These are phyloP conservation scores for Podaxis mareebaensis DNA, from an alignment of 768 basidiomycete genomes.

Conservation along the genomic window DNA sequence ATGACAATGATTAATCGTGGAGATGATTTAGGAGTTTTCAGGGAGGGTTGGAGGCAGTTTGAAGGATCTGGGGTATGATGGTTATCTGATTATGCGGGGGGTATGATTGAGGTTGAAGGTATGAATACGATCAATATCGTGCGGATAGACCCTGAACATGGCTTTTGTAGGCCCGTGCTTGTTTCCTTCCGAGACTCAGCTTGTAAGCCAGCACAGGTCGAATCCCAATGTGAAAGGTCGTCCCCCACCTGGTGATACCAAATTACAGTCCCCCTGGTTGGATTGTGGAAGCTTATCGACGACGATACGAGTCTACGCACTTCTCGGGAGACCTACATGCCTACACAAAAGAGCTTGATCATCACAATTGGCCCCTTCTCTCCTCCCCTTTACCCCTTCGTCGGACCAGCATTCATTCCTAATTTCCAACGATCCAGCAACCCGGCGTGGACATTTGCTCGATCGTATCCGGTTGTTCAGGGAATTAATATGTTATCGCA, in stretches of 20 bases:
- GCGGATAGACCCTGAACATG: not conserved
- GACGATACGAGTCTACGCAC: not conserved
- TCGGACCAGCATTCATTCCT: not conserved
- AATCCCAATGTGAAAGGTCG: not conserved
- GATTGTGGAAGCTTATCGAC: slow-evolving; percentile 3
- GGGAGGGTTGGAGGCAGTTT: not conserved
- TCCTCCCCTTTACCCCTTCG: not conserved
- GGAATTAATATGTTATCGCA: not conserved
- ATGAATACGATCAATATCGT: not conserved
- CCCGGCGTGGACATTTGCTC: not conserved
- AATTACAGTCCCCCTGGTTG: not conserved
- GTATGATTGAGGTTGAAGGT: not conserved
- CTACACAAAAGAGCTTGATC: not conserved
- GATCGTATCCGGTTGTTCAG: not conserved
- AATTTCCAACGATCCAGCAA: not conserved
- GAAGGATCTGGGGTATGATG: not conserved
- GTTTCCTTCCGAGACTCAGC: not conserved
- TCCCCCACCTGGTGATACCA: not conserved
- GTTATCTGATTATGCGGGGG: not conserved
- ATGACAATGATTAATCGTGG: not conserved
- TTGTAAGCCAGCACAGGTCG: not conserved
- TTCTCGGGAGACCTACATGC: not conserved
- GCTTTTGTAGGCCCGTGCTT: not conserved
- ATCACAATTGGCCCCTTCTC: not conserved
- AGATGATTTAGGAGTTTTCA: not conserved